Conservation (phyloP, 1,284 basidiomycete species). For the Ganoderma sinense region DNA sequence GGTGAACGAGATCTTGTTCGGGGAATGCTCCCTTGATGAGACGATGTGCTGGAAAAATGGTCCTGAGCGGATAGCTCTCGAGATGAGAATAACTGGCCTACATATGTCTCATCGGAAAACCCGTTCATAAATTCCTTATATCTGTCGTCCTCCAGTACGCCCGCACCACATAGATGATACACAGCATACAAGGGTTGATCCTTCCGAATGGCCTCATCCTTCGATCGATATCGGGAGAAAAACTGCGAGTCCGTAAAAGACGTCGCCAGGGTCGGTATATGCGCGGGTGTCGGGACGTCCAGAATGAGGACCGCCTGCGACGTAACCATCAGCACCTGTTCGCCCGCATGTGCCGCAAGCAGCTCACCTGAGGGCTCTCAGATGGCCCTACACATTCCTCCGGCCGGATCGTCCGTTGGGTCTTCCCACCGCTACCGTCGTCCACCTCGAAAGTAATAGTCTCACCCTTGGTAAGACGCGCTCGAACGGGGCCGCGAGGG, state of each 20-base stretch:
- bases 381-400: constrained; percentile 66
- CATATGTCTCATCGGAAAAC: constrained; percentile 39
- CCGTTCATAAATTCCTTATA: constrained; percentile 79
- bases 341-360: not conserved
- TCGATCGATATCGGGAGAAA: constrained; percentile 57
- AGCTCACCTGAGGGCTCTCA: constrained; percentile 56
- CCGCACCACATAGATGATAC: constrained; percentile 72
- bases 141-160: constrained; percentile 70
- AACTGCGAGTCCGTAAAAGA: constrained; percentile 58
- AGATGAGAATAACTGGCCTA: constrained; percentile 18
- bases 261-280: constrained; percentile 67
- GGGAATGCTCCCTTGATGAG: constrained; percentile 58
- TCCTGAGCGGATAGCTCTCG: not conserved
- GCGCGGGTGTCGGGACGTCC: constrained; percentile 65
- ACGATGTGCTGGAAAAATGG: constrained; percentile 25
- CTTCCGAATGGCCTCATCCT: constrained; percentile 47
- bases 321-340: not conserved
- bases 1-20: constrained; percentile 80
- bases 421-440: constrained; percentile 47
- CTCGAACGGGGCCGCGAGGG: constrained; percentile 59
- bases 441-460: constrained; percentile 60
- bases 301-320: constrained; percentile 63
- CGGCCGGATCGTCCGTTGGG: constrained; percentile 58
- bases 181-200: constrained; percentile 62
- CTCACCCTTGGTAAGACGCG: constrained; percentile 59